These are phyloP conservation scores for Chytriomyces sp. DNA, from an alignment of 192 early-diverging fungal genomes.

Conservation along the genomic window DNA sequence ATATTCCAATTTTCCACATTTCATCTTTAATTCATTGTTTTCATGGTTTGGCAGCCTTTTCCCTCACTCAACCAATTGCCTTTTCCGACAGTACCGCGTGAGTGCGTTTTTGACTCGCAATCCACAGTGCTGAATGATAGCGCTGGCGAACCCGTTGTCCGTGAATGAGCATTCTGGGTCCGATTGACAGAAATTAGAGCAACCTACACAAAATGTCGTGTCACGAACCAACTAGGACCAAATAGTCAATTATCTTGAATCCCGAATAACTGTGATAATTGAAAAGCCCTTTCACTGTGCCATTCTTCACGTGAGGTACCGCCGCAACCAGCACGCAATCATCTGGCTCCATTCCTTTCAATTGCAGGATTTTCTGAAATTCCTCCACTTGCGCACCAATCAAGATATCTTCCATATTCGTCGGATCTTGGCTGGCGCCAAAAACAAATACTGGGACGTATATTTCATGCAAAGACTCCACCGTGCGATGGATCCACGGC, in stretches of 20 bases:
- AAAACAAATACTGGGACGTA: constrained; percentile 20
- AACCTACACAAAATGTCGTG: too few relatives aligned
- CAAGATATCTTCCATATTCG: neutral
- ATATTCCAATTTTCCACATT: too few relatives aligned
- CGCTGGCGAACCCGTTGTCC: constrained; percentile 4
- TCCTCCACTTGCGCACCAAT: neutral
- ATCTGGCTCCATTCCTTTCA: neutral
- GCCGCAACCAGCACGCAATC: constrained; percentile 17
- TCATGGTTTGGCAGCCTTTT: too few relatives aligned
- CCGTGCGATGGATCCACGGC: neutral
- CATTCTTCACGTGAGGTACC: neutral
- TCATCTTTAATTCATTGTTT: too few relatives aligned
- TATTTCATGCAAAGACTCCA: constrained; percentile 7
- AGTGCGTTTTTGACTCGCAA: constrained; percentile 9
- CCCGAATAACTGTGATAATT: too few relatives aligned
- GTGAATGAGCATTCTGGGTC: neutral
- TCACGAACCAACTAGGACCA: constrained; percentile 17
- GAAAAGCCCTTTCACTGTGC: neutral
- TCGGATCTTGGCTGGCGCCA: too few relatives aligned
- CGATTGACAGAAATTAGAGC: too few relatives aligned
- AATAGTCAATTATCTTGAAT: neutral
- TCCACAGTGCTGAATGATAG: constrained; percentile 7
- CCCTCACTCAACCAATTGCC: too few relatives aligned
- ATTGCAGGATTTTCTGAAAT: neutral
- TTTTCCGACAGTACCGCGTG: too few relatives aligned